A percentile compares a stretch with the other conserved stretches of the same genome.
phyloP scores from a whole-genome alignment of 129 eudicot genomes.

The Tagetes patula region DNA sequence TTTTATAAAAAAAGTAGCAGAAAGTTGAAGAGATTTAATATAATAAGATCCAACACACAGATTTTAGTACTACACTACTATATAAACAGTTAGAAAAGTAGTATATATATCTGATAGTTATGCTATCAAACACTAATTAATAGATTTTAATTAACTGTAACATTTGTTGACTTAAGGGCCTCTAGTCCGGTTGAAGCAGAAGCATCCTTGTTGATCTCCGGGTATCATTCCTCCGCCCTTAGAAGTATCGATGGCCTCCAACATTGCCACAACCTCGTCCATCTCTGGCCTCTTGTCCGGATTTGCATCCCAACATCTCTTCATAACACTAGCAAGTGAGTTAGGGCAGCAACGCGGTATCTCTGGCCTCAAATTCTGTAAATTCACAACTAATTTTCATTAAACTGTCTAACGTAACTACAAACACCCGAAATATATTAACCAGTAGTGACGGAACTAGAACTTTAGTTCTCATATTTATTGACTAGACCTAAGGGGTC shows the following conservation, averaged over 20 bases:
- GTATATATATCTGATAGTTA: constrained; percentile 13
- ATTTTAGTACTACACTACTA: too few relatives aligned
- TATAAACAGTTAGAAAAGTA: background rate
- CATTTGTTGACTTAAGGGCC: constrained; percentile 51
- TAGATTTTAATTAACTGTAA: background rate
- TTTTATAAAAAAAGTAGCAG: too few relatives aligned
- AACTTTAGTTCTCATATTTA: too few relatives aligned
- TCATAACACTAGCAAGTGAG: constrained; percentile 76
- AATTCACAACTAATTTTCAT: background rate
- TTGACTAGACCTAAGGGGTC: background rate
- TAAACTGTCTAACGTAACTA: background rate
- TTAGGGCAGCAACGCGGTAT: constrained; percentile 93
- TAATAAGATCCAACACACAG: background rate
- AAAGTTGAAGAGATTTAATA: too few relatives aligned
- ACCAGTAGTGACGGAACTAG: too few relatives aligned
- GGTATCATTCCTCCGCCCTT: constrained; percentile 96
- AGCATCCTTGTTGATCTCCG: constrained; percentile 67
- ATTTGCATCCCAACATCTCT: constrained; percentile 88
- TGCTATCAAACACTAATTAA: constrained; percentile 23
- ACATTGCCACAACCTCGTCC: constrained; percentile 76
- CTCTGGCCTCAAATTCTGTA: constrained; percentile 88
- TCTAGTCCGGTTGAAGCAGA: constrained; percentile 56
- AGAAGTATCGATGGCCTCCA: constrained; percentile 86
- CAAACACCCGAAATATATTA: background rate
- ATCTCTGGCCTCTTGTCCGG: constrained; percentile 88